Base-by-base conservation (phyloP, 2,329 filamentous ascomycete genomes). In the Penicillium sp. region DNA sequence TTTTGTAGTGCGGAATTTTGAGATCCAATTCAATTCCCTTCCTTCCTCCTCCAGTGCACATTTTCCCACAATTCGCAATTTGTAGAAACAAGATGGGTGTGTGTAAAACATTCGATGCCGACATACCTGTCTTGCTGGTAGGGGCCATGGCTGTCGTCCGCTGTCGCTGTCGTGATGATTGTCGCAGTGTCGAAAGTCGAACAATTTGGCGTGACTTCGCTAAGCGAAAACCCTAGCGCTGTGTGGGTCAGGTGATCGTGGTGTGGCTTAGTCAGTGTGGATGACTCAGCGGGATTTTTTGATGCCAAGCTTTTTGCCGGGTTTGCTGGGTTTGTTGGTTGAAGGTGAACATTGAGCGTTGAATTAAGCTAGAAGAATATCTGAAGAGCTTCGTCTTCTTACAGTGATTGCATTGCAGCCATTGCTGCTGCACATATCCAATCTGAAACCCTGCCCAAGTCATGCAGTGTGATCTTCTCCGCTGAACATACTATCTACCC, bases 71-170 rank as follows among this genome's bases (percentile, higher is more conserved):
- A 49, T 59, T 65, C 59, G 63, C 53, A 62, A 59, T 63, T 52
- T 55, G 37, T 44, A 54, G 48, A 36, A n/a, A n/a, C n/a, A n/a
- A n/a, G 48, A 48, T 29, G 5, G 55, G 85, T 85, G 81, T 76
- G 74, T 54, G 62, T 68, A 10, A 43, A 59, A 44, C 52, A 58
- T 46, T 48, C 61, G 54, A 49, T 56, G 55, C 48, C 37, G 37
- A 62, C 71, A 62, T 71, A 79, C 77, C 75, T 76, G 77, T 75
- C 74, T 79, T 79, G 68, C 68, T 77, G 66, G 75, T 75, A 66
- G 76, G 76, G 67, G 75, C 76, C 76, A 78, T 78, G 69, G 73
- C 74, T 77, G 72, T 75, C 73, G 72, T 74, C 71, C 67, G 74
- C 69, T 71, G 69, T 72, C 39, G 39, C 39, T 43, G 70, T 73